Evolutionary conservation across 73 alveolate genomes (phyloP), one percentile per base, ranked within the genome.

Genomic region (Uronychia binucleata): DNA sequence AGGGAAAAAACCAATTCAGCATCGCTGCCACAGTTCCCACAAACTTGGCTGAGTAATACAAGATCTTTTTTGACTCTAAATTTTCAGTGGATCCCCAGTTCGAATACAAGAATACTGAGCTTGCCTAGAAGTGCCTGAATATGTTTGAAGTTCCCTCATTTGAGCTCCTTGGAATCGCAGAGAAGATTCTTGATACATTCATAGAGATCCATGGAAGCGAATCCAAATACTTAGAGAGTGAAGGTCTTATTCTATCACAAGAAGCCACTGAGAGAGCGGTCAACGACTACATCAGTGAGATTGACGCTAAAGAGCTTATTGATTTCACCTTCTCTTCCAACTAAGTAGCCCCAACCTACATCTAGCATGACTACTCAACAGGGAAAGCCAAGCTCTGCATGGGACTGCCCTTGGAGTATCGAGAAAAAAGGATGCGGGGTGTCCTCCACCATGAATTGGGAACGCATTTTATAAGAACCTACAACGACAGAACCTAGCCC

Each of bases 391-490:
- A 74, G 78, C 87, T 91, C 32, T 82, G 79, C 1, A 84, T 88
- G 25, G 92, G 88, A 1, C 81, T 88, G 33, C 94, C 94, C 0
- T 57, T 83, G 1, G 88, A 82, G 58, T 88, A 88, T 77, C 75
- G 94, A 77, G 80, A 83, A 74, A 86, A 87, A 0, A 46, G 91
- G 67, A 88, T 88, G 30, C 34, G 60, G 81, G 94, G 94, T 0
- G 94, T 84, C 31, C 33, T 88, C 57, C 85, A 88, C 77, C 94
- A 88, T 75, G 94, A 88, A 75, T 34, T 88, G 19, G 94, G 94
- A 33, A 88, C 94, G n/a, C 94, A 88, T 59, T 88, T 33, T 57
- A 74, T 88, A 29, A 82, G 94, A 34, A 84, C 77, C 60, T 77
- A 79, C 58, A 88, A 88, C 74, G 94, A 88, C 35, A 75, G 79